Percentiles rank a stretch among this genome's conserved stretches.
These are phyloP conservation scores for Fomitiporia mediterranea DNA, from an alignment of 1,284 basidiomycete species.

Conservation along the genomic window DNA sequence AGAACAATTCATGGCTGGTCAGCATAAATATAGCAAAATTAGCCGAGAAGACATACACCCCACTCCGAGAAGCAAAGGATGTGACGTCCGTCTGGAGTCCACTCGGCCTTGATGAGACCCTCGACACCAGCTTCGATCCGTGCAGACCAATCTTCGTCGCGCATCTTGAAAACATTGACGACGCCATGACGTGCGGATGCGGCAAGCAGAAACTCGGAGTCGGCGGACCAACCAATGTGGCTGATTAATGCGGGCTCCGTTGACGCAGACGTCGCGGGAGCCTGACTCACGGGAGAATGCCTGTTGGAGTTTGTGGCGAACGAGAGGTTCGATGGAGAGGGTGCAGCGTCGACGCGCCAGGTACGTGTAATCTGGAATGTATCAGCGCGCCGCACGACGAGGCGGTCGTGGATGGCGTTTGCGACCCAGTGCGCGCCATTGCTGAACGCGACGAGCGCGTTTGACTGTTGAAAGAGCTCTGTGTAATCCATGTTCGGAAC, in stretches of 20 bases:
- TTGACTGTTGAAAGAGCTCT: conserved; percentile 71
- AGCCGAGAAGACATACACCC: conserved; percentile 56
- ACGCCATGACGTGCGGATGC: conserved; percentile 60
- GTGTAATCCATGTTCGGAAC: conserved; percentile 56
- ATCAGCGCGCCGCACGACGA: conserved; percentile 71
- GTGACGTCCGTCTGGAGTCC: conserved; percentile 77
- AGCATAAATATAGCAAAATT: background rate
- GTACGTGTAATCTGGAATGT: conserved; percentile 71
- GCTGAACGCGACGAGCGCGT: conserved; percentile 62
- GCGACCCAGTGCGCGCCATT: conserved; percentile 72
- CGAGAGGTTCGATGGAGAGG: conserved; percentile 40
- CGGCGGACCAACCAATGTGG: conserved; percentile 75
- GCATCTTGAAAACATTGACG: conserved; percentile 68
- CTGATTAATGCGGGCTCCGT: conserved; percentile 46
- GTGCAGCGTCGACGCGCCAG: conserved; percentile 56
- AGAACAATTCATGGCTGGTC: background rate
- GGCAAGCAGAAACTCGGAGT: conserved; percentile 77
- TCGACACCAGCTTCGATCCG: conserved; percentile 76
- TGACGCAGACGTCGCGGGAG: conserved; percentile 15
- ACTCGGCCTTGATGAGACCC: conserved; percentile 78
- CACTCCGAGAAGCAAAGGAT: conserved; percentile 86
- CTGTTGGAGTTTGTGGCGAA: conserved; percentile 29
- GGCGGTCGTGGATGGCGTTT: conserved; percentile 64
- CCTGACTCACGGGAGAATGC: conserved; percentile 20
- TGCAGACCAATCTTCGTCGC: conserved; percentile 69